These are phyloP conservation scores for Nicotiana otophora DNA, from an alignment of 257 asterid genomes.

Conservation along the genomic window DNA sequence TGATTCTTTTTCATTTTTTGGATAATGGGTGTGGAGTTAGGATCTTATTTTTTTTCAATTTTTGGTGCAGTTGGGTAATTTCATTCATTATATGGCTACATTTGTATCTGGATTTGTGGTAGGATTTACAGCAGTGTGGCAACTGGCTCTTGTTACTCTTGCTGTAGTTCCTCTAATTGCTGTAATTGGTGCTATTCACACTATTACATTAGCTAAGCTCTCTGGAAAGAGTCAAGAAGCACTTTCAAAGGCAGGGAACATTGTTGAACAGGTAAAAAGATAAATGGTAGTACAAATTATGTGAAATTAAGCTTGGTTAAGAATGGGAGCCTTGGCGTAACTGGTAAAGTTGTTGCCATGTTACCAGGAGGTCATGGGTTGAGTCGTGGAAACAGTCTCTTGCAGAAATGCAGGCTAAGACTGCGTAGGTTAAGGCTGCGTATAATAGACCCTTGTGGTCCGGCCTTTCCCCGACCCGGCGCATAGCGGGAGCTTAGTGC, in stretches of 20 bases:
- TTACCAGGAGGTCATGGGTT: too few species aligned
- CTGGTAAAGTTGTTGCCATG: too few species aligned
- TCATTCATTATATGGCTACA: conserved; percentile 93
- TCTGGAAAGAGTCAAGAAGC: conserved; percentile 73
- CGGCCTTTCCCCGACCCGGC: too few species aligned
- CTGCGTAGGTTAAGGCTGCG: too few species aligned
- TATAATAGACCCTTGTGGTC: too few species aligned
- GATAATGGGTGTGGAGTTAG: background rate
- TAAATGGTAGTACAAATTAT: background rate
- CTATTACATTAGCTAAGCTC: conserved; percentile 62
- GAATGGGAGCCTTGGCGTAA: too few species aligned
- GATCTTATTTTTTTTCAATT: background rate
- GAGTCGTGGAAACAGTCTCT: too few species aligned
- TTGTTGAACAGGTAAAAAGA: conserved; percentile 63
- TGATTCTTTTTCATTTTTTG: background rate
- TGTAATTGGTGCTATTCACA: conserved; percentile 69
- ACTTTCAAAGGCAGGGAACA: conserved; percentile 85
- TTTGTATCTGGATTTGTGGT: conserved; percentile 88
- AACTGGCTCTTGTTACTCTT: conserved; percentile 69
- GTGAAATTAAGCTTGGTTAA: background rate
- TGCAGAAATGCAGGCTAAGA: too few species aligned
- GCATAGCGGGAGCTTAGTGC: too few species aligned
- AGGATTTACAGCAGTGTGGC: conserved; percentile 94
- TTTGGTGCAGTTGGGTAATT: conserved; percentile 75
- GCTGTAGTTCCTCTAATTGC: conserved; percentile 92